Conservation (phyloP, 345 rosid genomes). For the Zanthoxylum bungeanum region DNA sequence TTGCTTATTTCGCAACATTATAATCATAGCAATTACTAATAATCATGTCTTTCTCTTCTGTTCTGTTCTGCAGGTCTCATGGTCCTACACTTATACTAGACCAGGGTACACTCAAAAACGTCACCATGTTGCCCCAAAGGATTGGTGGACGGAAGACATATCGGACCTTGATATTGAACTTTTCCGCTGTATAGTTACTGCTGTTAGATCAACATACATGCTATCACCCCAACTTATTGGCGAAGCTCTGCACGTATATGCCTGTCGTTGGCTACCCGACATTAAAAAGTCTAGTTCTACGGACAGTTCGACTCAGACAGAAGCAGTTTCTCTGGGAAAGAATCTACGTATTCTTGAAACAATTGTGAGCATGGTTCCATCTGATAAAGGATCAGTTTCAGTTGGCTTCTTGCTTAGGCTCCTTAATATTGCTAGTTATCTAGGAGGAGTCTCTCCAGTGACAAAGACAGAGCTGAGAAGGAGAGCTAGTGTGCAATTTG, state of each 20-base stretch:
- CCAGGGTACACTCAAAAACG: constrained; percentile 59
- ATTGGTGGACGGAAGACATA: constrained; percentile 99
- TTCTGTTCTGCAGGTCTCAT: constrained; percentile 56
- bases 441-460: constrained; percentile 68
- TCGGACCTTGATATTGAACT: constrained; percentile 89
- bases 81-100: constrained; percentile 92
- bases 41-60: neutral
- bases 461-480: constrained; percentile 77
- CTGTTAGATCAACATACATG: constrained; percentile 58
- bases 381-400: constrained; percentile 82
- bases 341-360: constrained; percentile 60
- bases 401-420: constrained; percentile 78
- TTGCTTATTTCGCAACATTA: no score
- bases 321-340: constrained; percentile 35
- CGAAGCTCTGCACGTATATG: constrained; percentile 93
- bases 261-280: constrained; percentile 86
- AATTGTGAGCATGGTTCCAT: constrained; percentile 77
- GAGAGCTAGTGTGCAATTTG: constrained; percentile 71
- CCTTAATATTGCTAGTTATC: constrained; percentile 59
- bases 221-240: constrained; percentile 83
- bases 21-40: no score
- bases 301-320: constrained; percentile 44
- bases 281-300: constrained; percentile 35
- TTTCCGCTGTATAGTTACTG: constrained; percentile 66
- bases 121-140: constrained; percentile 71